A percentile compares a stretch with the other conserved stretches of the same genome.
Evolutionary conservation across 148 eudicot genomes (phyloP).

Genomic region (Chenopodium berlandieri): DNA sequence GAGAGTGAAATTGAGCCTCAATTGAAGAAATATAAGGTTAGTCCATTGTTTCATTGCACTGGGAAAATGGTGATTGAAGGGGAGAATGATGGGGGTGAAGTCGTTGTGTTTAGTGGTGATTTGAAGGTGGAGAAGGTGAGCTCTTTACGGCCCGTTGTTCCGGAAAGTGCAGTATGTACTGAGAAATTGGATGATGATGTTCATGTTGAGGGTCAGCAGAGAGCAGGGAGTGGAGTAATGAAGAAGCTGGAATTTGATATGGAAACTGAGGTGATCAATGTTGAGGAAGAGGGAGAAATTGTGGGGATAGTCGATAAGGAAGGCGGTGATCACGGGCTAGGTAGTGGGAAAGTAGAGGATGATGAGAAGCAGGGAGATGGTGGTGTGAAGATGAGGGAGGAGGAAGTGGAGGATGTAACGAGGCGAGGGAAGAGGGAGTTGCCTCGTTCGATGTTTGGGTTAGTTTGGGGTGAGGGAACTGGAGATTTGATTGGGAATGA

Average conservation of each 20-base stretch:
- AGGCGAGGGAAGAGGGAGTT: conserved; percentile 19
- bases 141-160: conserved; percentile 5
- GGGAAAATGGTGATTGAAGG: conserved; percentile 14
- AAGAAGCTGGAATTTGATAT: conserved; percentile 1
- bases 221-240: not conserved
- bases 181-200: conserved; percentile 1
- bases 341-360: not conserved
- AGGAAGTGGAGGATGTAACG: not conserved
- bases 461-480: conserved; percentile 16
- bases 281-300: not conserved
- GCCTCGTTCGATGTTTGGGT: conserved; percentile 28
- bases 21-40: conserved; percentile 13
- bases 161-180: not conserved
- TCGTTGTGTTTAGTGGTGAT: conserved; percentile 3
- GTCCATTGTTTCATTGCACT: conserved; percentile 15
- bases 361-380: not conserved
- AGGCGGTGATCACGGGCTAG: not conserved
- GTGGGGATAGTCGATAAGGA: not conserved
- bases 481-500: not conserved
- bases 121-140: conserved; percentile 15
- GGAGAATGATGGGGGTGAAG: not conserved
- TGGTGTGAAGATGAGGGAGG: not conserved
- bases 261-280: not conserved
- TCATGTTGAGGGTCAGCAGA: not conserved
- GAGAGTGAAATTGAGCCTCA: conserved; percentile 12